Percentiles rank a stretch among this genome's conserved stretches.
These are phyloP conservation scores for Neoboletus subvelutipes DNA, from an alignment of 768 basidiomycete genomes.

Conservation along the genomic window DNA sequence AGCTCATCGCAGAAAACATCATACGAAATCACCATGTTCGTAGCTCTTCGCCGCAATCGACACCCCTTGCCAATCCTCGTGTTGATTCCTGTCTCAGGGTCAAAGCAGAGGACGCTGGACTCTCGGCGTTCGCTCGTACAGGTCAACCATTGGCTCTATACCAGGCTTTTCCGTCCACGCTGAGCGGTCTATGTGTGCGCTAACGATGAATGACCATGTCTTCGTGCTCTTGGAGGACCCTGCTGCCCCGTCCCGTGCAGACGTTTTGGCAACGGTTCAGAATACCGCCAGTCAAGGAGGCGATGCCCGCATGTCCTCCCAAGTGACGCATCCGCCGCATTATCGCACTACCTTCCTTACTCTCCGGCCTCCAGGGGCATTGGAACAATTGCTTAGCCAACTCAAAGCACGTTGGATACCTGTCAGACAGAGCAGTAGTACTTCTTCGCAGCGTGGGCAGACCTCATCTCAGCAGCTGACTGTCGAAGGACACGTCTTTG, in stretches of 20 bases:
- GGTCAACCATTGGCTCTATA: slow-evolving; percentile 64
- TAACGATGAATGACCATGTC: slow-evolving; percentile 79
- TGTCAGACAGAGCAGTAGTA: slow-evolving; percentile 50
- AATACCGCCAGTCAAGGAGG: slow-evolving; percentile 36
- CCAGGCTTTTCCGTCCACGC: slow-evolving; percentile 48
- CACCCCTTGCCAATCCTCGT: slow-evolving; percentile 11
- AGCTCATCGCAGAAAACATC: slow-evolving; percentile 69
- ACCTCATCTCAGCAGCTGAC: slow-evolving; percentile 59
- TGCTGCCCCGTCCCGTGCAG: slow-evolving; percentile 63
- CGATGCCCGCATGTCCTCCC: slow-evolving; percentile 16
- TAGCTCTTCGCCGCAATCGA: slow-evolving; percentile 16
- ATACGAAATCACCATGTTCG: slow-evolving; percentile 65
- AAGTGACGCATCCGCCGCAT: slow-evolving; percentile 43
- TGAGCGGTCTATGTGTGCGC: slow-evolving; percentile 71
- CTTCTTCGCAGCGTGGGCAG: slow-evolving; percentile 45
- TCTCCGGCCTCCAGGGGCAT: slow-evolving; percentile 65
- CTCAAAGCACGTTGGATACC: slow-evolving; percentile 76
- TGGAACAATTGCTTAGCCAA: slow-evolving; percentile 74
- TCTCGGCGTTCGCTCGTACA: slow-evolving; percentile 68
- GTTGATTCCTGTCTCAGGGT: slow-evolving; percentile 44
- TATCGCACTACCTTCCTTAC: slow-evolving; percentile 79
- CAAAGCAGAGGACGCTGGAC: slow-evolving; percentile 62
- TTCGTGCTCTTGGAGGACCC: slow-evolving; percentile 81
- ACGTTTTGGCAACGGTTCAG: slow-evolving; percentile 42
- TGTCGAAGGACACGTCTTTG: slow-evolving; percentile 72